Evolutionary conservation across 345 rosid species (phyloP), one percentile per base, ranked within the genome.

Genomic region (Diplotaxis tenuifolia): DNA sequence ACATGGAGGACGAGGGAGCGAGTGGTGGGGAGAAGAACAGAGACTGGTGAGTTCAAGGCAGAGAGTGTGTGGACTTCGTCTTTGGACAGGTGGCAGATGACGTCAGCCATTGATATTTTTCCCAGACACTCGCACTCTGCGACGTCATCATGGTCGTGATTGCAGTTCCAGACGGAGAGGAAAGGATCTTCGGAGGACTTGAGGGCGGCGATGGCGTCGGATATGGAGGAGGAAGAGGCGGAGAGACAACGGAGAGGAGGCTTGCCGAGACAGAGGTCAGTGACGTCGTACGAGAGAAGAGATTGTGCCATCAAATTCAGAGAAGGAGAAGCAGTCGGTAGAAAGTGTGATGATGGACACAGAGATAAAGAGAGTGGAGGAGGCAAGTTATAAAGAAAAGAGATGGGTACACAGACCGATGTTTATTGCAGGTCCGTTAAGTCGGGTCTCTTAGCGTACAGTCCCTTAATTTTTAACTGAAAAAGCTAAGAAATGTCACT

Each of bases 221-320:
- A 86, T 21, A 92, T 82, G 63, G 96, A 81, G 74, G 90, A 80
- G 12, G 88, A 82, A 65, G 79, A 22, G 60, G 72, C 60, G 10
- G 96, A 54, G 52, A 94, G 86, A 31, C 86, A 81, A 83, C 76
- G 85, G 78, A 94, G 84, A 9, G 96, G 86, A 21, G 97, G 98
- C 79, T 94, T 94, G 62, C 96, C 98, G 21, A 94, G 87, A 78
- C 97, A 94, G 81, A 94, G 92, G 77, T 91, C 98, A 55, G 96
- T 86, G 67, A 94, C 80, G 63, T 84, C 85, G 25, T 78, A 84
- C 0, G 85, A 77, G 67, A 85, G 82, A 40, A 91, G 79, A 54
- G 88, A 84, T 79, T 79, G 80, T 88, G 96, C 94, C 98, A 89
- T 93, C 56, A 19, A 68, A 63, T 84, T 38, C 5, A 55, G 65